A percentile compares a stretch with the other conserved stretches of the same genome.
phyloP scores from a whole-genome alignment of 2,329 filamentous ascomycete species.

The Colletotrichum sp. region DNA sequence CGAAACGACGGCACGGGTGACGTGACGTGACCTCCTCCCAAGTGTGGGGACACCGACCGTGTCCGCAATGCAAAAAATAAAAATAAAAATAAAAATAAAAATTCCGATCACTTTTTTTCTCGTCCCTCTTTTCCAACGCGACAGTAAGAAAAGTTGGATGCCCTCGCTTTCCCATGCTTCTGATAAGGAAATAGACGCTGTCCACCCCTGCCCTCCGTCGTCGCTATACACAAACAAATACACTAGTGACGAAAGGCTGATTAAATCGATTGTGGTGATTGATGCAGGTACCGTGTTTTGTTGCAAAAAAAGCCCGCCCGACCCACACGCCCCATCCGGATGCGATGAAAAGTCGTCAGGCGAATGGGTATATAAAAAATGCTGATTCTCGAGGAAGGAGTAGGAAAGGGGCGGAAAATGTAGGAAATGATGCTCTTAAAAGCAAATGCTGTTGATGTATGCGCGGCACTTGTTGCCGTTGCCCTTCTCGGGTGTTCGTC shows the following conservation, averaged over 20 bases:
- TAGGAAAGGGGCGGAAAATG: not conserved
- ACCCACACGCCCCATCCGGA: not conserved
- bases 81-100: not conserved
- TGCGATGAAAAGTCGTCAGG: not conserved
- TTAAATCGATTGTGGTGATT: not conserved
- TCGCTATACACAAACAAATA: not conserved
- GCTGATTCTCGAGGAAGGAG: not conserved
- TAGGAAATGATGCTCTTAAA: not conserved
- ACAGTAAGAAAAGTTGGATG: not conserved
- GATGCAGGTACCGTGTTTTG: not conserved
- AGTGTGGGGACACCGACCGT: too few species aligned
- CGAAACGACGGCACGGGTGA: not conserved
- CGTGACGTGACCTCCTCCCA: not conserved
- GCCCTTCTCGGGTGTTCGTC: not conserved
- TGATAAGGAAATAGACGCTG: not conserved
- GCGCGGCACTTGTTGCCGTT: not conserved
- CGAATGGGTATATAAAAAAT: slow-evolving; percentile 13
- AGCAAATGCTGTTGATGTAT: slow-evolving; percentile 2
- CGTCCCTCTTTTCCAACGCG: slow-evolving; percentile 6
- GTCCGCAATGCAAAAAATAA: not conserved
- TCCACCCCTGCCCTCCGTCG: not conserved
- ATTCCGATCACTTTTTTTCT: not conserved
- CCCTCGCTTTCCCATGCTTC: slow-evolving; percentile 13
- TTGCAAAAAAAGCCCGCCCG: not conserved
- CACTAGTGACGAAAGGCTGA: not conserved